Percentiles rank a stretch among this genome's conserved stretches.
phyloP scores from a whole-genome alignment of 179 eudicot species.

The Corrigiola litoralis region DNA sequence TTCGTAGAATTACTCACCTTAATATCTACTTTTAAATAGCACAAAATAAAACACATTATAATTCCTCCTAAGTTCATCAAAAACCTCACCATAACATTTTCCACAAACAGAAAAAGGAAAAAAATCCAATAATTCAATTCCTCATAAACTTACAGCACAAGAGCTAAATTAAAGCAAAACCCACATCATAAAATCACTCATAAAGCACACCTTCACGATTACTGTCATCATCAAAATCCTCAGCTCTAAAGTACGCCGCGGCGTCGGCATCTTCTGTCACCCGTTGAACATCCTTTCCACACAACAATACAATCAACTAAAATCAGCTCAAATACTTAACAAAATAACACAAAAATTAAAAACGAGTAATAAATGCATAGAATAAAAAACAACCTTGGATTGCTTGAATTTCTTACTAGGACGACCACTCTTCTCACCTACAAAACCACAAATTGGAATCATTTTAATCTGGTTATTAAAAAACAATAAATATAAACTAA shows the following conservation, averaged over 20 bases:
- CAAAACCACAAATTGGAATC: background rate
- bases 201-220: constrained; percentile 31
- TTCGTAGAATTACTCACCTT: too few relatives aligned
- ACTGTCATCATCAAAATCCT: constrained; percentile 44
- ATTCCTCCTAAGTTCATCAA: too few relatives aligned
- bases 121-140: background rate
- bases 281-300: constrained; percentile 46
- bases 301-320: background rate
- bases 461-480: too few relatives aligned
- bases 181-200: background rate
- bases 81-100: background rate
- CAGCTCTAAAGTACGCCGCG: constrained; percentile 30
- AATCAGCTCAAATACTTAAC: background rate
- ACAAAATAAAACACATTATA: too few relatives aligned
- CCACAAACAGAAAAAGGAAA: background rate
- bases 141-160: background rate
- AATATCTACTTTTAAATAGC: too few relatives aligned
- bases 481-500: too few relatives aligned
- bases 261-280: constrained; percentile 38
- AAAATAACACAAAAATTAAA: background rate
- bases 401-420: constrained; percentile 46
- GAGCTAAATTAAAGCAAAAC: background rate
- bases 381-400: constrained; percentile 22
- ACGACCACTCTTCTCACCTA: constrained; percentile 45
- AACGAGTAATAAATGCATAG: background rate